Base-by-base conservation (phyloP, 2,329 filamentous ascomycete species). In the Juglanconis sp. region DNA sequence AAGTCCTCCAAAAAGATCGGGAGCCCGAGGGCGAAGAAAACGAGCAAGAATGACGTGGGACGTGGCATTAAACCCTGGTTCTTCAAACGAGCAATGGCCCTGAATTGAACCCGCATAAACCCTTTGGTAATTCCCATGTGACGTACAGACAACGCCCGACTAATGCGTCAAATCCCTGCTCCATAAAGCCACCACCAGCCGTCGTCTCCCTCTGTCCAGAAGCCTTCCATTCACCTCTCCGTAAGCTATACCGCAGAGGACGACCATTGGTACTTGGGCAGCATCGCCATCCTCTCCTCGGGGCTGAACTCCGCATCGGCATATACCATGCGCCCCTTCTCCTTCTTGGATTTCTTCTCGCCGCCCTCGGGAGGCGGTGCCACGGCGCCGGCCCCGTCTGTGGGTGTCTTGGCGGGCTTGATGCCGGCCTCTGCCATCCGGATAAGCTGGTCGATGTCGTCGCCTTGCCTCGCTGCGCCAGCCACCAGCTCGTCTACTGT, bases 271-370 rank as follows among this genome's bases (percentile, higher is more conserved):
- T 96, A 96, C 74, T 86, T 87, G 63, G 89, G 81, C 77, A 95
- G 78, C 70, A 79, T 77, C 34, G 91, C 89, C 90, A 96, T 92
- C 76, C 88, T 91, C 81, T 96, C 93, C 77, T 97, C 93, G 1
- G 92, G 90, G 69, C 90, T 95, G 69, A 87, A 78, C 61, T 89
- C 87, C 55, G 89, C 86, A 71, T 96, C 91, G 64, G 87, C 87
- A 77, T 95, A 96, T 35, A 96, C 81, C 83, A 96, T 87, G 72
- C 85, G 83, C n/a, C 68, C 67, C 68, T 73, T 73, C 52, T 86
- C 81, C 73, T 89, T 89, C 81, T 89, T 88, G 17, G 75, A 74
- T 69, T 85, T 86, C 77, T 87, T 89, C 72, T 89, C 87, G 40
- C 71, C 57, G 78, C 79, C 38, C 77, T 75, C 24, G 8, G 59